Percentiles rank a stretch among this genome's conserved stretches.
Evolutionary conservation across 495 filamentous ascomycete species (phyloP).

Genomic region (Penicillium atrosanguineum): DNA sequence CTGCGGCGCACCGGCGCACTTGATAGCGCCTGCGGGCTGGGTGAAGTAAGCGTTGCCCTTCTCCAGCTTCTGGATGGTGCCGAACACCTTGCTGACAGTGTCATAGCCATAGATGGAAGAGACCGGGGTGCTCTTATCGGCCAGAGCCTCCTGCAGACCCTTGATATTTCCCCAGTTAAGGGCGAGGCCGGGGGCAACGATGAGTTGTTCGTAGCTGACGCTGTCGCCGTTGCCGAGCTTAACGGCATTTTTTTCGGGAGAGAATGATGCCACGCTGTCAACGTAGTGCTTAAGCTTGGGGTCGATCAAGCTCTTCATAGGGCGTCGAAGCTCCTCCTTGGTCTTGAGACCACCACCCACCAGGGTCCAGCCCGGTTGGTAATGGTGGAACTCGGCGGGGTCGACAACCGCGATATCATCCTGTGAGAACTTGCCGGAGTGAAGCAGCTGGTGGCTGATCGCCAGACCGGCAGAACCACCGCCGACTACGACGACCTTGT

Average conservation of each 20-base stretch:
- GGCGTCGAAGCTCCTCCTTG: conserved; percentile 51
- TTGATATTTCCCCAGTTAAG: conserved; percentile 55
- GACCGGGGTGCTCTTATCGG: conserved; percentile 52
- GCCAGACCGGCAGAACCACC: conserved; percentile 61
- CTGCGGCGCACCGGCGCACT: conserved; percentile 69
- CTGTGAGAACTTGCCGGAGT: conserved; percentile 49
- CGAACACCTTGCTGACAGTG: conserved; percentile 56
- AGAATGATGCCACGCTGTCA: conserved; percentile 48
- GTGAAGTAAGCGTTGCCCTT: conserved; percentile 66
- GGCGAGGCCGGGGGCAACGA: conserved; percentile 62
- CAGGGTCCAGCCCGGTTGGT: conserved; percentile 71
- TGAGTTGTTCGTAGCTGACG: conserved; percentile 61
- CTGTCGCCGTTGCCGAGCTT: conserved; percentile 57
- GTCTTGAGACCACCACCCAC: conserved; percentile 64
- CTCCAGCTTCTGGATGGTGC: conserved; percentile 51
- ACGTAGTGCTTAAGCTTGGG: conserved; percentile 63
- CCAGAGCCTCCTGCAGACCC: conserved; percentile 59
- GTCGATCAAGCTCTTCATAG: conserved; percentile 52
- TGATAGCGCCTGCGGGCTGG: conserved; percentile 62
- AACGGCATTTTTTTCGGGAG: conserved; percentile 57
- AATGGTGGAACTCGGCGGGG: conserved; percentile 63
- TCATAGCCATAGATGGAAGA: conserved; percentile 66
- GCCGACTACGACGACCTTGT: conserved; percentile 64
- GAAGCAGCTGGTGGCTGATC: conserved; percentile 62
- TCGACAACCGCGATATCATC: conserved; percentile 68